Percentiles rank a stretch among this genome's conserved stretches.
phyloP scores from a whole-genome alignment of 2,329 filamentous ascomycete genomes.

The Knoxdaviesia capensis region DNA sequence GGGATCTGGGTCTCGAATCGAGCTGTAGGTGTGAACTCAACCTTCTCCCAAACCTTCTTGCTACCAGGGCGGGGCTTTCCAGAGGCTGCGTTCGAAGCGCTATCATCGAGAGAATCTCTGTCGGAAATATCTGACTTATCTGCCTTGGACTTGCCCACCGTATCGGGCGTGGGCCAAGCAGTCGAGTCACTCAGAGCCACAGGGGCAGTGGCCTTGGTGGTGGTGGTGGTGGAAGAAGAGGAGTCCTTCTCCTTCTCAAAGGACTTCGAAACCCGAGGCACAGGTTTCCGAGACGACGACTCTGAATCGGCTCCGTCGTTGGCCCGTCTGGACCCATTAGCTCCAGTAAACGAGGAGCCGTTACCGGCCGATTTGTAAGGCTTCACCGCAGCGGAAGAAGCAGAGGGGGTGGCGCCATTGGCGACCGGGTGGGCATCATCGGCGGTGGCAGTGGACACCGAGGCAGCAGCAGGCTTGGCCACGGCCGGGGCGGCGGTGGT shows the following conservation, averaged over 20 bases:
- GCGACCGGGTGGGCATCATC: slow-evolving; percentile 20
- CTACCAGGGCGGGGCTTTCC: slow-evolving; percentile 25
- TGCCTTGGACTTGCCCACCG: slow-evolving; percentile 44
- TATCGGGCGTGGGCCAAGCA: slow-evolving; percentile 82
- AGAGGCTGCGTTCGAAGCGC: slow-evolving; percentile 12
- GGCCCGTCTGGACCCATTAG: slow-evolving; percentile 3
- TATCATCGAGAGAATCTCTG: slow-evolving; percentile 34
- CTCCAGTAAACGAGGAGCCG: slow-evolving; percentile 4
- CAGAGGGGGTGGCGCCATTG: slow-evolving; percentile 9
- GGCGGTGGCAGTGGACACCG: slow-evolving; percentile 5
- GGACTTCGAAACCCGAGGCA: slow-evolving; percentile 20
- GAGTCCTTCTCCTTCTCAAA: slow-evolving; percentile 14
- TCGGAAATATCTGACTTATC: slow-evolving; percentile 22
- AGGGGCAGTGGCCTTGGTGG: not conserved
- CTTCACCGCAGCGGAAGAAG: not conserved
- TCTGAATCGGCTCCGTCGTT: slow-evolving; percentile 16
- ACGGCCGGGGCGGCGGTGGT: slow-evolving; percentile 43
- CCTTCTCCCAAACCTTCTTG: slow-evolving; percentile 75
- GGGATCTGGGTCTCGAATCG: slow-evolving; percentile 72
- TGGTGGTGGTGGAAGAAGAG: not conserved
- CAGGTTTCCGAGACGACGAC: slow-evolving; percentile 9
- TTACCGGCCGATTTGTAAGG: slow-evolving; percentile 2
- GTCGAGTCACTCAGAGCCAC: slow-evolving; percentile 33
- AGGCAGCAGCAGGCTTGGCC: slow-evolving; percentile 14
- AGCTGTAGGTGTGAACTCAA: slow-evolving; percentile 67